Conservation (phyloP, 768 basidiomycete genomes). For the Imleria badia region DNA sequence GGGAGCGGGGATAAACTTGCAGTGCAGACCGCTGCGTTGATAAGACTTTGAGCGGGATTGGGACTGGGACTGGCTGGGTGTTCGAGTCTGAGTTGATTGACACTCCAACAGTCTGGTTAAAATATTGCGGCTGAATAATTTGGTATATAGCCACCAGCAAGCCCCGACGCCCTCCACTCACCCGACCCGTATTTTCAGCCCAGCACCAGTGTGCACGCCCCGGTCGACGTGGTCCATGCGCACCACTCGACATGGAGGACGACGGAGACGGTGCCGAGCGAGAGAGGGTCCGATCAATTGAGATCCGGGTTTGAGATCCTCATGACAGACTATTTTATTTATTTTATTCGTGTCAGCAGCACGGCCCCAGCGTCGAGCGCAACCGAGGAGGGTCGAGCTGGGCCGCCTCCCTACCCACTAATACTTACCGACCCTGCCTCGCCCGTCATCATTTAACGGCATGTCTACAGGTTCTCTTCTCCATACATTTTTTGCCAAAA, state of each 20-base stretch:
- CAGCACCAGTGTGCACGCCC: too few relatives aligned
- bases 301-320: constrained; percentile 31
- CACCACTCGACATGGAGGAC: background rate
- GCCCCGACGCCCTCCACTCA: background rate
- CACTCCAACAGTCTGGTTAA: constrained; percentile 14
- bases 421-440: background rate
- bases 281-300: constrained; percentile 23
- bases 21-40: background rate
- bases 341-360: too few relatives aligned
- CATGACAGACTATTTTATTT: background rate
- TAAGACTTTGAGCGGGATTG: background rate
- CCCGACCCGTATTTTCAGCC: background rate
- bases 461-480: constrained; percentile 2
- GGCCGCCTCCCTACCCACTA: background rate
- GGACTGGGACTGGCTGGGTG: background rate
- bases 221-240: constrained; percentile 3
- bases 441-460: constrained; percentile 13
- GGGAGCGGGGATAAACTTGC: constrained; percentile 6
- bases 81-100: constrained; percentile 23
- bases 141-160: constrained; percentile 4
- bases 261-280: constrained; percentile 27
- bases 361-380: background rate
- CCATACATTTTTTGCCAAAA: constrained; percentile 9
- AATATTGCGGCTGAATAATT: constrained; percentile 30
- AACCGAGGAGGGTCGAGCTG: background rate